Evolutionary conservation across 257 asterid genomes (phyloP), one percentile per base, ranked within the genome.

Genomic region (Solanum paucissectum): DNA sequence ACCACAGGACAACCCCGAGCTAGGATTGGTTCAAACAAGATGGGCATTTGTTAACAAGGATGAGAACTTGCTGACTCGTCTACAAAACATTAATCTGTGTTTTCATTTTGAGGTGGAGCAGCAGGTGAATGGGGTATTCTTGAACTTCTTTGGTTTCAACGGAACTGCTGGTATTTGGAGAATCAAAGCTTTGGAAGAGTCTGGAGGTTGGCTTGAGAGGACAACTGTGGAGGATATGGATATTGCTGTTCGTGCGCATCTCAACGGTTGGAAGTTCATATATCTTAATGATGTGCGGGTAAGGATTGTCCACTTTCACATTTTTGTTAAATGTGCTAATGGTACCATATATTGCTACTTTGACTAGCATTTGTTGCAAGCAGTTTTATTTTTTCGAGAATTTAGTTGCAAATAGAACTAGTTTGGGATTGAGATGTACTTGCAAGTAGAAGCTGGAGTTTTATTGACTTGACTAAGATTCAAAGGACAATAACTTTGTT

Each of bases 141-240:
- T 94, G 92, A 94, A 94, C 83, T 94, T 94, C 84, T 94, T 94
- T n/a, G 97, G 97, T 49, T 94, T 94, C 69, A 94, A 94, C 27
- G 95, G 97, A 40, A 94, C 97, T 5, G 97, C 97, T 20, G 97
- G 97, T 29, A 94, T 94, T 83, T 94, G 95, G 97, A 92, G 97
- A 90, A 93, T 94, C 88, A 90, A 93, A 87, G 93, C 97, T 5
- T 86, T 94, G 93, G 95, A 94, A 87, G 96, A 92, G 62, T 93
- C 97, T 20, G 96, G 97, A 27, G 97, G 97, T 27, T 94, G 97
- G 97, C 95, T 94, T n/a, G 97, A 93, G 83, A 86, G 96, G 71
- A 94, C 97, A 1, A 94, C 97, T 1, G 97, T 94, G 1, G 95
- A 94, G 83, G 95, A 93, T 76, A 94, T 94, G 97, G 97, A 94